These are phyloP conservation scores for Trichophyton simii DNA, from an alignment of 2,329 filamentous ascomycete species.

Conservation along the genomic window DNA sequence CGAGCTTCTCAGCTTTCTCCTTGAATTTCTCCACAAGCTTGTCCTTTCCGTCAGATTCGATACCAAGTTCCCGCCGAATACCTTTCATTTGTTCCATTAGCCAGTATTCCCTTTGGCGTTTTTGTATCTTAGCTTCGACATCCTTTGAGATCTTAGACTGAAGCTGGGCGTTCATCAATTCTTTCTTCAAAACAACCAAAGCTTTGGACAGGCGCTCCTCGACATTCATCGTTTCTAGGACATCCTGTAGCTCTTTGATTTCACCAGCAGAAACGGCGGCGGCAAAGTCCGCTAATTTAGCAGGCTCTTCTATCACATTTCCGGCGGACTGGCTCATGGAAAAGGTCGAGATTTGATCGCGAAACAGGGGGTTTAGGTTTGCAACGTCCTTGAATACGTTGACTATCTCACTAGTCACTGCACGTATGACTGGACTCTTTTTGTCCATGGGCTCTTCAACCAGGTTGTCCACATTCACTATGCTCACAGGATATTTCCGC, in stretches of 20 bases:
- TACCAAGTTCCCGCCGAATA: constrained; percentile 84
- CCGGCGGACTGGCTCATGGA: constrained; percentile 89
- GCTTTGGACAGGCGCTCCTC: constrained; percentile 88
- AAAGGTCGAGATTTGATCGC: constrained; percentile 94
- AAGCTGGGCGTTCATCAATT: constrained; percentile 93
- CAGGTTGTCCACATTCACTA: constrained; percentile 92
- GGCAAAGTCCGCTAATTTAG: constrained; percentile 91
- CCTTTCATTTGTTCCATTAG: constrained; percentile 99
- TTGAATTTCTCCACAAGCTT: constrained; percentile 96
- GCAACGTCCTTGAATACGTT: constrained; percentile 98
- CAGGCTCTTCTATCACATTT: constrained; percentile 88
- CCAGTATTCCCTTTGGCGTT: constrained; percentile 95
- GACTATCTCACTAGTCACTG: constrained; percentile 92
- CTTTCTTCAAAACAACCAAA: constrained; percentile 86
- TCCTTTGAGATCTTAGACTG: constrained; percentile 97
- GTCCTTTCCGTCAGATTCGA: constrained; percentile 96
- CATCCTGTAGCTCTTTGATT: constrained; percentile 80
- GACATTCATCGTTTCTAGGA: constrained; percentile 76
- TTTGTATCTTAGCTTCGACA: constrained; percentile 93
- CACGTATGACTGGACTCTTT: constrained; percentile 77
- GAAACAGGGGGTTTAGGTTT: constrained; percentile 83
- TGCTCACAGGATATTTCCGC: constrained; percentile 77
- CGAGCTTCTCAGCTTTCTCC: constrained; percentile 82
- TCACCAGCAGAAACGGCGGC: constrained; percentile 93
- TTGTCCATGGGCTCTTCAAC: constrained; percentile 79